These are phyloP conservation scores for Urochloa ruziziensis DNA, from an alignment of 176 grass and related monocot genomes.

Conservation along the genomic window DNA sequence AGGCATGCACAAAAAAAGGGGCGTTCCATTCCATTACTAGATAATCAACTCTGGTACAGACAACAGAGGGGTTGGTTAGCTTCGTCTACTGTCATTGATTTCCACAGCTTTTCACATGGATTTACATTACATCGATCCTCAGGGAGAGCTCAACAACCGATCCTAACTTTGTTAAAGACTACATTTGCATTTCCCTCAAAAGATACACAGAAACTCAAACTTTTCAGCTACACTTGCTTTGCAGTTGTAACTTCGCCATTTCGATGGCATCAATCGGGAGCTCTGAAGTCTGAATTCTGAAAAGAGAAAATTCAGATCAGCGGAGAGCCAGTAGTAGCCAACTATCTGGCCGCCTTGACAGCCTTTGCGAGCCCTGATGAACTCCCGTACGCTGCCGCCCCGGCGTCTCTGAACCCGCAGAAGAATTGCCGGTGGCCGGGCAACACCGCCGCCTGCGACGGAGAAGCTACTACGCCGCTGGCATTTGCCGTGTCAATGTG, in stretches of 20 bases:
- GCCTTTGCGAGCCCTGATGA: slow-evolving; percentile 4
- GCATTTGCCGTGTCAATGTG: neutral
- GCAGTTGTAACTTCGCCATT: neutral
- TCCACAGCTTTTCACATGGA: slow-evolving; percentile 30
- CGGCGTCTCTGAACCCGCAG: slow-evolving; percentile 42
- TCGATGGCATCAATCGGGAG: neutral
- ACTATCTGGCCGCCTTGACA: slow-evolving; percentile 47
- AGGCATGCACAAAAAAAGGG: neutral
- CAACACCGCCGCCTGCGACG: neutral
- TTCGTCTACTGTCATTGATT: slow-evolving; percentile 31
- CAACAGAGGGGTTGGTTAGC: neutral
- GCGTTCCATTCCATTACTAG: neutral
- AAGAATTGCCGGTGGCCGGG: slow-evolving; percentile 39
- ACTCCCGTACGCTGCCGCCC: neutral
- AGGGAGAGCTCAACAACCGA: neutral
- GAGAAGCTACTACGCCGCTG: neutral
- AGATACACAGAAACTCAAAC: neutral
- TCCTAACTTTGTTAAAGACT: slow-evolving; percentile 33
- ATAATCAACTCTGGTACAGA: neutral
- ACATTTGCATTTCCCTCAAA: slow-evolving; percentile 1
- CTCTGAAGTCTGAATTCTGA: too few relatives aligned
- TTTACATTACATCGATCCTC: slow-evolving; percentile 9
- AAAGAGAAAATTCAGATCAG: neutral
- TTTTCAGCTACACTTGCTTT: slow-evolving; percentile 30
- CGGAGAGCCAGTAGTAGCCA: too few relatives aligned